Evolutionary conservation across 768 basidiomycete genomes (phyloP), one percentile per base, ranked within the genome.

Genomic region (Russula sp.): DNA sequence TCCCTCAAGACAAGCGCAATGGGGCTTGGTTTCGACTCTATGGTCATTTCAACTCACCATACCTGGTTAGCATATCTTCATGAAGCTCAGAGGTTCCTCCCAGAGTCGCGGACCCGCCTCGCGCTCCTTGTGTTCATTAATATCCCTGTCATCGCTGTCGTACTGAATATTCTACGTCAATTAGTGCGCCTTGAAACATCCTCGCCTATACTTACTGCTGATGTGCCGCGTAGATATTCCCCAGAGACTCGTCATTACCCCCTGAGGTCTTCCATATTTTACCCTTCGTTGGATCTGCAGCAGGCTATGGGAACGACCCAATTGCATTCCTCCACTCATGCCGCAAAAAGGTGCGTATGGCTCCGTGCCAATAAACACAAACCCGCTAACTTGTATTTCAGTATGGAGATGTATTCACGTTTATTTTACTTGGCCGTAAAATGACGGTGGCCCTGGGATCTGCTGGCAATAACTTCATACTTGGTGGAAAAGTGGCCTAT

Each of bases 321-420:
- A 79, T 98, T 69, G 86, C 81, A 57, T 98, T 98, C 78, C 87
- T 95, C 76, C 85, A 87, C 62, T 77, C 81, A 44, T 90, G 87
- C 72, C 83, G 84, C 68, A 84, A 89, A 71, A 92, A 91, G 84
- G 93, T 89, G 58, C 11, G 78, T 65, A 38, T 50, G 48, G 6
- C 44, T n/a, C 8, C 24, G 11, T 63, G 26, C 24, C 50, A 18
- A 20, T 6, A 28, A 10, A n/a, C 3, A 8, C 10, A n/a, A 1
- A 7, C 14, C 32, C 14, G 34, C 42, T 64, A 30, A 66, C 50
- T 28, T 49, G 61, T 55, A 20, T 56, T 28, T 8, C 64, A 99
- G 97, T 88, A 98, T 71, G 97, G 97, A 62, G 84, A 97, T 66
- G 86, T 98, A n/a, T 99, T 98, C 79, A 95, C 95, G 1, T 98